A percentile compares a stretch with the other conserved stretches of the same genome.
phyloP scores from a whole-genome alignment of 257 asterid species.

The Eustoma russellianum region DNA sequence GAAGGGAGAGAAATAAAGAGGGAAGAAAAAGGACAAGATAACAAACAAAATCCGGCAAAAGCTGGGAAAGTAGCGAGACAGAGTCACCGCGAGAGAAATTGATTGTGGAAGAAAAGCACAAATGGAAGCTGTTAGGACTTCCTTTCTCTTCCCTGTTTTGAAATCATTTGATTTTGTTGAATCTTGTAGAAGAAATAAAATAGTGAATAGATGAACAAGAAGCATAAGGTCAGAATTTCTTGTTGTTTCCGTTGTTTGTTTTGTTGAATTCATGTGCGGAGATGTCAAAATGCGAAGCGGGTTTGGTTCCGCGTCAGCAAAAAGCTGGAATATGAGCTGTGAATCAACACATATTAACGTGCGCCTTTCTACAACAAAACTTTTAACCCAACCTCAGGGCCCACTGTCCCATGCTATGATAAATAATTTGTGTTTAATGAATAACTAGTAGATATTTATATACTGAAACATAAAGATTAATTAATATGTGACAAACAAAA shows the following conservation, averaged over 20 bases:
- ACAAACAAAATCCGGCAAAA: background rate
- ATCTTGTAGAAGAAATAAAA: background rate
- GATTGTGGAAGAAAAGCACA: constrained; percentile 3
- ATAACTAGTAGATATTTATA: no score
- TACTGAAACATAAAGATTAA: no score
- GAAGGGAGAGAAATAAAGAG: background rate
- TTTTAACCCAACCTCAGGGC: no score
- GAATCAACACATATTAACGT: constrained; percentile 7
- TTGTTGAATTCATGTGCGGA: constrained; percentile 12
- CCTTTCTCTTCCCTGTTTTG: constrained; percentile 4
- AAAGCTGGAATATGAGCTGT: constrained; percentile 29
- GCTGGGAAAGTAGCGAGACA: background rate
- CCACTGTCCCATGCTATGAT: no score
- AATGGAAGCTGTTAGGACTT: constrained; percentile 24
- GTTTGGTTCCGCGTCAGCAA: constrained; percentile 10
- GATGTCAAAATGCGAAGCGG: constrained; percentile 12
- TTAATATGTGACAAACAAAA: no score
- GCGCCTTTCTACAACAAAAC: background rate
- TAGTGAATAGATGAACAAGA: no score
- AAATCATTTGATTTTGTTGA: background rate
- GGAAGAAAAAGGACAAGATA: background rate
- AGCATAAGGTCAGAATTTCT: background rate
- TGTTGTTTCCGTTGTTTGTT: background rate
- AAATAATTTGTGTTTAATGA: no score
- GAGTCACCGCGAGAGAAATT: background rate